Evolutionary conservation across 805 yeast species (phyloP).

Genomic region (Kazachstania psychrophila): DNA sequence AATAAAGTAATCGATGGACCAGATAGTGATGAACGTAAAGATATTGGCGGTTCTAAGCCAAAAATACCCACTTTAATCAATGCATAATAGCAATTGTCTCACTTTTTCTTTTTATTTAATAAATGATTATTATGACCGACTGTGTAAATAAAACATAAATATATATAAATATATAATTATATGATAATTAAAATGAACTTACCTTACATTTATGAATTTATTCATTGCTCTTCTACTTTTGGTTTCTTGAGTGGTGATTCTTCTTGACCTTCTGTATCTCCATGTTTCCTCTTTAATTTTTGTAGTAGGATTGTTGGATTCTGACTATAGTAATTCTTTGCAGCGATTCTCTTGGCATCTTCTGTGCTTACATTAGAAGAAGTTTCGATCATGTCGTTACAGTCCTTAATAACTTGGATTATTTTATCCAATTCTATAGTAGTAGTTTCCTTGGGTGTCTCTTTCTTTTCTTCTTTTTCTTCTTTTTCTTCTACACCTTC

Average conservation of each 20-base stretch:
- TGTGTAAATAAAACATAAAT: conserved; percentile 5
- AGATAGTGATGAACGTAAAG: conserved; percentile 37
- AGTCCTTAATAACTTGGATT: conserved; percentile 37
- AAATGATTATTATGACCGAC: conserved; percentile 3
- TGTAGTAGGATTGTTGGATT: conserved; percentile 49
- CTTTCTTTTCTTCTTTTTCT: conserved; percentile 29
- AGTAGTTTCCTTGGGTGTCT: conserved; percentile 7
- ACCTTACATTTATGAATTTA: background rate
- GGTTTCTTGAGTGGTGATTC: conserved; percentile 11
- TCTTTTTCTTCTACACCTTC: conserved; percentile 34
- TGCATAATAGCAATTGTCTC: conserved; percentile 11
- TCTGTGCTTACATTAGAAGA: conserved; percentile 44
- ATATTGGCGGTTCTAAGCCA: conserved; percentile 28
- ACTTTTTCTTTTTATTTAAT: background rate
- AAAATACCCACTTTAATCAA: conserved; percentile 26
- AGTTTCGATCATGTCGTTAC: conserved; percentile 39
- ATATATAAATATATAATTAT: conserved; percentile 1
- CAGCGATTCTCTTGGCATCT: conserved; percentile 53
- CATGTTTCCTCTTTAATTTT: conserved; percentile 40
- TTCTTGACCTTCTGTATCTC: conserved; percentile 7
- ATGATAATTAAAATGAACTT: too few species aligned
- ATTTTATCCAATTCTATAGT: conserved; percentile 37
- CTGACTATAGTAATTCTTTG: conserved; percentile 52
- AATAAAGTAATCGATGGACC: conserved; percentile 65
- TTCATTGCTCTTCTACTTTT: conserved; percentile 3